These are phyloP conservation scores for Boletus edulis DNA, from an alignment of 768 basidiomycete species.

Conservation along the genomic window DNA sequence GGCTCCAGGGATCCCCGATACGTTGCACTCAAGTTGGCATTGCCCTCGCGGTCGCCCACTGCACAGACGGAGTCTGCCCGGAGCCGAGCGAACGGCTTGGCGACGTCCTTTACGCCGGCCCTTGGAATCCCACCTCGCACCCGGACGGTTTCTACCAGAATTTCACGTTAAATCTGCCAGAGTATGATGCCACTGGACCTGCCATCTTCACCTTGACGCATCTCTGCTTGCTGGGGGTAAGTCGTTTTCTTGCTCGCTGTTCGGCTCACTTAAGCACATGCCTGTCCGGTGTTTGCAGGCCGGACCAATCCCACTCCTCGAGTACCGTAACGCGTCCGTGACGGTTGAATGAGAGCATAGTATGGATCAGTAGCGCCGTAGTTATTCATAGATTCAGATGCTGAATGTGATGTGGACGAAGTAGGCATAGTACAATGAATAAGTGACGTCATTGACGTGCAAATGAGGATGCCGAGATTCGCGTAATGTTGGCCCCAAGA, in stretches of 20 bases:
- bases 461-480: too few relatives aligned
- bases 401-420: too few relatives aligned
- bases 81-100: constrained; percentile 20
- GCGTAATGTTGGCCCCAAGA: too few relatives aligned
- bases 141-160: constrained; percentile 32
- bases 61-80: constrained; percentile 23
- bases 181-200: constrained; percentile 10
- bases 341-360: too few relatives aligned
- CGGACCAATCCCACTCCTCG: constrained; percentile 25
- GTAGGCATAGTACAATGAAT: too few relatives aligned
- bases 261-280: background rate
- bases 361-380: too few relatives aligned
- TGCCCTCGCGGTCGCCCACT: constrained; percentile 23
- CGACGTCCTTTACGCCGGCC: constrained; percentile 27
- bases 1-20: constrained; percentile 16
- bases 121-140: constrained; percentile 25
- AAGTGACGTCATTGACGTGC: too few relatives aligned
- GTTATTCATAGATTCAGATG: too few relatives aligned
- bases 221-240: constrained; percentile 29
- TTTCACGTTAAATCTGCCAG: constrained; percentile 20
- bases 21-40: constrained; percentile 30
- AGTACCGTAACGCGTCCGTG: constrained; percentile 22
- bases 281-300: constrained; percentile 15
- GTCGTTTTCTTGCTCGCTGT: background rate
- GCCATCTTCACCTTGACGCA: constrained; percentile 32